phyloP scores from a whole-genome alignment of 176 grass and related monocot genomes.

The Otatea glauca region DNA sequence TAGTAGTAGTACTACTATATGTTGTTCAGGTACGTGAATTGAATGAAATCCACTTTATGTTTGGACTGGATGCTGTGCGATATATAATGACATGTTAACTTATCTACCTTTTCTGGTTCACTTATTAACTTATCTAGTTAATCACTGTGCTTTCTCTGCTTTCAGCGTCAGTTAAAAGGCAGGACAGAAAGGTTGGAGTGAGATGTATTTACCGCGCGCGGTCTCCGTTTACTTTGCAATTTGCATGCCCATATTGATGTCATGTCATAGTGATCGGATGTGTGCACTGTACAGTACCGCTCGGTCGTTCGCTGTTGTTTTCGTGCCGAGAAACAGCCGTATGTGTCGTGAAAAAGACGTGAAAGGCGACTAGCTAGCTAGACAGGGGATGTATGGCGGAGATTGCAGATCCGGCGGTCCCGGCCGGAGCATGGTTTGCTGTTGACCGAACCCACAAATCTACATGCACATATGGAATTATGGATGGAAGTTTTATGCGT shows the following conservation, averaged over 20 bases:
- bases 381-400: neutral
- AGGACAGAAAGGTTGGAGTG: neutral
- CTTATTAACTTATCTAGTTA: neutral
- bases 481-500: neutral
- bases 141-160: neutral
- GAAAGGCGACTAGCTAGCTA: neutral
- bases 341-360: conserved; percentile 19
- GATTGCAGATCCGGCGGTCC: neutral
- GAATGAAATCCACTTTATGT: neutral
- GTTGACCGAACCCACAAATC: conserved; percentile 11
- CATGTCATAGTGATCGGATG: neutral
- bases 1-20: neutral
- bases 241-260: conserved; percentile 6
- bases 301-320: neutral
- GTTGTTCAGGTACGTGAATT: conserved; percentile 32
- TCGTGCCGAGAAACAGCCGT: neutral
- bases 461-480: neutral
- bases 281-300: neutral
- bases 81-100: neutral
- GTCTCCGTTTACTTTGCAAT: neutral
- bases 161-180: neutral
- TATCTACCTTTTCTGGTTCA: neutral
- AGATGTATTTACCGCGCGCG: neutral
- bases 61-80: neutral
- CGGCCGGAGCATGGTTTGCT: neutral